These are phyloP conservation scores for Trametes meyenii DNA, from an alignment of 768 basidiomycete genomes.

Conservation along the genomic window DNA sequence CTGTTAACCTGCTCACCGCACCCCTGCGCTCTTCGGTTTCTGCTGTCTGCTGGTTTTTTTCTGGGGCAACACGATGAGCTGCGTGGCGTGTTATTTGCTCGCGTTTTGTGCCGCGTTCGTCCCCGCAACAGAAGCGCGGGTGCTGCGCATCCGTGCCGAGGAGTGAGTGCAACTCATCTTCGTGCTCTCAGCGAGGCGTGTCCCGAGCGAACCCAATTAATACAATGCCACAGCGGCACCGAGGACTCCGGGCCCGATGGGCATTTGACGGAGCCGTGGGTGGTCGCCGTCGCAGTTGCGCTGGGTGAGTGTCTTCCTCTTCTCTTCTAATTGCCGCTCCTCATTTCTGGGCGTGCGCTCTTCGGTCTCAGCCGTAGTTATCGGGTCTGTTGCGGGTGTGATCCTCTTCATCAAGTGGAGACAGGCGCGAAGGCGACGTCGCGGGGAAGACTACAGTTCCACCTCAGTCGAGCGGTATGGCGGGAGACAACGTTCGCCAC, in stretches of 20 bases:
- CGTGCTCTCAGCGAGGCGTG: background rate
- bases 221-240: background rate
- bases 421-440: conserved; percentile 11
- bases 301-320: conserved; percentile 24
- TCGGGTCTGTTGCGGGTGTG: conserved; percentile 8
- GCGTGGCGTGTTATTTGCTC: background rate
- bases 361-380: conserved; percentile 17
- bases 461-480: background rate
- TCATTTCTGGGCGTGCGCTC: background rate
- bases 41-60: background rate
- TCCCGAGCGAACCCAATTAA: background rate
- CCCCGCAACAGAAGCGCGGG: background rate
- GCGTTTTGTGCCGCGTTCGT: background rate
- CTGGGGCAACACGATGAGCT: background rate
- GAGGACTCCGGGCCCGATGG: conserved; percentile 20
- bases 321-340: background rate
- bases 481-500: background rate
- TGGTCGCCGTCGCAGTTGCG: conserved; percentile 32
- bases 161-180: background rate
- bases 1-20: background rate
- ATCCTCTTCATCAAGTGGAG: conserved; percentile 19
- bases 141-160: conserved; percentile 5
- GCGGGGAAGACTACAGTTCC: background rate
- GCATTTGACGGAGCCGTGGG: conserved; percentile 34
- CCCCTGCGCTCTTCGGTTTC: background rate